A percentile compares a stretch with the other conserved stretches of the same genome.
Conservation (phyloP, 2,329 filamentous ascomycete species). For the Fusarium graminum region DNA sequence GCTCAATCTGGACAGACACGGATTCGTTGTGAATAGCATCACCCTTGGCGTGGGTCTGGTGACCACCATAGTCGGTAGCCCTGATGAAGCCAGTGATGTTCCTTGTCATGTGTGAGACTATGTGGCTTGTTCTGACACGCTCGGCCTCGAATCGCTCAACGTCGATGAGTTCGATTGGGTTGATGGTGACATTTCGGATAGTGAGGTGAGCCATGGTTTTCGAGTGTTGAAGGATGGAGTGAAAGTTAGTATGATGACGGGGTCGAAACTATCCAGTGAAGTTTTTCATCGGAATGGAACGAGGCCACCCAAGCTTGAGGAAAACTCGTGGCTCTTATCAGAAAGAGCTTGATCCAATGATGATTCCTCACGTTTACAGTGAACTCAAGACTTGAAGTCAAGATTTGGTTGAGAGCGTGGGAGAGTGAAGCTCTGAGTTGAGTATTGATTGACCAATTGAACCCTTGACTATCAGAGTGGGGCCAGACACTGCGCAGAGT, state of each 20-base stretch:
- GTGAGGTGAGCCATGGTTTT: constrained; percentile 68
- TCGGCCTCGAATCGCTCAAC: constrained; percentile 78
- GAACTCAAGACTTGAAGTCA: constrained; percentile 6
- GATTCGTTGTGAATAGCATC: constrained; percentile 72
- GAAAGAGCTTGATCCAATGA: not conserved
- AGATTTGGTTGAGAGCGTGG: constrained; percentile 4
- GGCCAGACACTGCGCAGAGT: not conserved
- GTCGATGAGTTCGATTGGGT: constrained; percentile 76
- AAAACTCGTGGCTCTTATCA: not conserved
- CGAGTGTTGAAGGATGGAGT: constrained; percentile 6
- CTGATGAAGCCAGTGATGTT: constrained; percentile 61
- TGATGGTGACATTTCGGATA: constrained; percentile 85
- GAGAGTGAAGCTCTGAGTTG: not conserved
- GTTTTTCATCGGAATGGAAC: not conserved
- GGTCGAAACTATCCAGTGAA: constrained; percentile 1
- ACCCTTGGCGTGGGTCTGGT: constrained; percentile 61
- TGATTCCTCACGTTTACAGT: constrained; percentile 2
- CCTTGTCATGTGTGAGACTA: constrained; percentile 61
- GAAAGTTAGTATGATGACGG: constrained; percentile 12
- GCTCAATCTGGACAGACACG: constrained; percentile 71
- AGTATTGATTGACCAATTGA: constrained; percentile 1
- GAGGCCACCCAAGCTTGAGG: not conserved
- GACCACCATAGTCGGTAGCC: constrained; percentile 53
- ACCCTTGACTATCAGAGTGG: not conserved
- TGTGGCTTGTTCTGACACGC: constrained; percentile 57